A percentile compares a stretch with the other conserved stretches of the same genome.
Evolutionary conservation across 208 protist species (phyloP).

Genomic region (Balamuthia mandrillaris): DNA sequence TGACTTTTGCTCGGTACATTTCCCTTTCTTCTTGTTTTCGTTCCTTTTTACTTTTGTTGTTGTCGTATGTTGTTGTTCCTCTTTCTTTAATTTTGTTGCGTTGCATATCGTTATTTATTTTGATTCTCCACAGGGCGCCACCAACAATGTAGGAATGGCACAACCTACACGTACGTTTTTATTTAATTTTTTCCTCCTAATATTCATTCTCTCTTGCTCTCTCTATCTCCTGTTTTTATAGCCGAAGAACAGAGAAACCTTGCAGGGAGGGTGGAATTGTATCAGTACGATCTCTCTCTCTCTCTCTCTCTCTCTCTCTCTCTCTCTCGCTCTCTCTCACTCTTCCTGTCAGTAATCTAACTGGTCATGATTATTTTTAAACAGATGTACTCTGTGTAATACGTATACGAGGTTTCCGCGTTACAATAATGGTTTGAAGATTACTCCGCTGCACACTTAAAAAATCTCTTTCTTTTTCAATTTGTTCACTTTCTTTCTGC

Average conservation of each 20-base stretch:
- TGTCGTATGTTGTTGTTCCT: background rate
- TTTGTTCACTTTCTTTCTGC: background rate
- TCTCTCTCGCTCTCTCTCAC: no score
- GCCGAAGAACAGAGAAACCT: conserved; percentile 10
- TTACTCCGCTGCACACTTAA: background rate
- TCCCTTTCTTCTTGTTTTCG: background rate
- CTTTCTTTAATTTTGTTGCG: no score
- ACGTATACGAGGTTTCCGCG: conserved; percentile 52
- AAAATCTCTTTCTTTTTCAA: background rate
- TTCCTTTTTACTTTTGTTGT: background rate
- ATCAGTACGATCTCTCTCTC: no score
- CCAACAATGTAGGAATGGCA: background rate
- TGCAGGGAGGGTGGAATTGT: conserved; percentile 54
- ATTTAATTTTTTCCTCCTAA: no score
- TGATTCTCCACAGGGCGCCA: conserved; percentile 32
- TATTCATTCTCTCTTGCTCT: no score
- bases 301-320: no score
- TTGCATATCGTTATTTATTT: no score
- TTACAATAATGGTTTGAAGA: conserved; percentile 63
- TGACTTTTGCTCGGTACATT: conserved; percentile 21
- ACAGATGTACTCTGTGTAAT: background rate
- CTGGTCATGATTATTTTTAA: no score
- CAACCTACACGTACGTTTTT: background rate
- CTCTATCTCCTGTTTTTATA: no score
- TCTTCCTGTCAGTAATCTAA: no score